A percentile compares a stretch with the other conserved stretches of the same genome.
These are phyloP conservation scores for Exophiala alcalophila DNA, from an alignment of 2,329 filamentous ascomycete species.

Conservation along the genomic window DNA sequence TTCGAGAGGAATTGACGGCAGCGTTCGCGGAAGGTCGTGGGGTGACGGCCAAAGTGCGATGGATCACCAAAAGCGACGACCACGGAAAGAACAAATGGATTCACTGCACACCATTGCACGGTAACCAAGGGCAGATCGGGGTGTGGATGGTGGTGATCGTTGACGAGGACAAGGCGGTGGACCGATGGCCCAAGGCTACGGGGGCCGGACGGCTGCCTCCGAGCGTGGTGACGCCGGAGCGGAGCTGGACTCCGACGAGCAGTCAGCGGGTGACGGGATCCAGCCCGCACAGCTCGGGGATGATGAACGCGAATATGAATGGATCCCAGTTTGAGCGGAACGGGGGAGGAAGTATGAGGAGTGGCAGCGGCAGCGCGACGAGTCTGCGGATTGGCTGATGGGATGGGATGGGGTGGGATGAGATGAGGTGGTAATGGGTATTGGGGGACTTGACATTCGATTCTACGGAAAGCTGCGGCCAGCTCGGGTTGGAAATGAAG, in stretches of 20 bases:
- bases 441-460: no score
- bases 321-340: conserved; percentile 6
- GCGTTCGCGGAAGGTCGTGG: conserved; percentile 67
- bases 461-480: no score
- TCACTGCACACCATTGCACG: conserved; percentile 70
- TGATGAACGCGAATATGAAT: conserved; percentile 11
- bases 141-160: conserved; percentile 77
- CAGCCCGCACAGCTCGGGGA: conserved; percentile 8
- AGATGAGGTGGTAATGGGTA: background rate
- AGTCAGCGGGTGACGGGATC: conserved; percentile 6
- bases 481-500: no score
- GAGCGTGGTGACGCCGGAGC: conserved; percentile 15
- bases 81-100: conserved; percentile 67
- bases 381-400: conserved; percentile 22
- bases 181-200: conserved; percentile 15
- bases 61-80: conserved; percentile 55
- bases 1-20: conserved; percentile 53
- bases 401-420: no score
- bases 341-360: conserved; percentile 15
- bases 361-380: conserved; percentile 19
- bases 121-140: conserved; percentile 64
- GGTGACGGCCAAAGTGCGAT: conserved; percentile 71
- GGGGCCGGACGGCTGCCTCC: conserved; percentile 19
- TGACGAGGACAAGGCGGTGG: conserved; percentile 54
- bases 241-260: conserved; percentile 11